Conservation (phyloP, 202 grass and related monocot species). For the Bolboschoenoplectus hybrid region DNA sequence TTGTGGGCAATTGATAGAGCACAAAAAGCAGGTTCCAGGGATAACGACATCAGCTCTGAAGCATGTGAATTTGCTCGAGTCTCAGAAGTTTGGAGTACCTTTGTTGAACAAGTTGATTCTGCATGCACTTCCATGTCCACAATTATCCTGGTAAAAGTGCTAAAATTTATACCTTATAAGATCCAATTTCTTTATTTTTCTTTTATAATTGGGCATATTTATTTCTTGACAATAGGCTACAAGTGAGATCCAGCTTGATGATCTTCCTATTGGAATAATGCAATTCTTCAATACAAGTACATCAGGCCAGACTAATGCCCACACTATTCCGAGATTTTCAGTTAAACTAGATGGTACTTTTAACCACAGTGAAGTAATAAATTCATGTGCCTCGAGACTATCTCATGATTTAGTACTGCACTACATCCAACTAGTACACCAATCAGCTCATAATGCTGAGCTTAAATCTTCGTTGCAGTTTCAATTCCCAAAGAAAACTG, state of each 20-base stretch:
- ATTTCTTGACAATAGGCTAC: slow-evolving; percentile 54
- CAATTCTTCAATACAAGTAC: slow-evolving; percentile 73
- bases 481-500: slow-evolving; percentile 17
- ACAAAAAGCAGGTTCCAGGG: slow-evolving; percentile 42
- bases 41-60: slow-evolving; percentile 38
- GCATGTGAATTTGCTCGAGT: slow-evolving; percentile 31
- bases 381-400: slow-evolving; percentile 60
- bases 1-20: slow-evolving; percentile 77
- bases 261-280: slow-evolving; percentile 80
- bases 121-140: slow-evolving; percentile 71
- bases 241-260: slow-evolving; percentile 72
- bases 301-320: slow-evolving; percentile 52
- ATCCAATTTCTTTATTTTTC: slow-evolving; percentile 15
- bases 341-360: slow-evolving; percentile 70
- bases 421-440: slow-evolving; percentile 80
- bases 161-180: neutral
- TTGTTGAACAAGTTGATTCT: slow-evolving; percentile 87
- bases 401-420: slow-evolving; percentile 72
- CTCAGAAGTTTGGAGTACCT: slow-evolving; percentile 85
- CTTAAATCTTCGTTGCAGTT: neutral
- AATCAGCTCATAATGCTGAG: slow-evolving; percentile 52
- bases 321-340: slow-evolving; percentile 74
- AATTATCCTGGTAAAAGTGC: slow-evolving; percentile 63
- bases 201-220: neutral
- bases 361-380: slow-evolving; percentile 63